These are phyloP conservation scores for Talaromyces nanjingensis DNA, from an alignment of 495 filamentous ascomycete genomes.

Conservation along the genomic window DNA sequence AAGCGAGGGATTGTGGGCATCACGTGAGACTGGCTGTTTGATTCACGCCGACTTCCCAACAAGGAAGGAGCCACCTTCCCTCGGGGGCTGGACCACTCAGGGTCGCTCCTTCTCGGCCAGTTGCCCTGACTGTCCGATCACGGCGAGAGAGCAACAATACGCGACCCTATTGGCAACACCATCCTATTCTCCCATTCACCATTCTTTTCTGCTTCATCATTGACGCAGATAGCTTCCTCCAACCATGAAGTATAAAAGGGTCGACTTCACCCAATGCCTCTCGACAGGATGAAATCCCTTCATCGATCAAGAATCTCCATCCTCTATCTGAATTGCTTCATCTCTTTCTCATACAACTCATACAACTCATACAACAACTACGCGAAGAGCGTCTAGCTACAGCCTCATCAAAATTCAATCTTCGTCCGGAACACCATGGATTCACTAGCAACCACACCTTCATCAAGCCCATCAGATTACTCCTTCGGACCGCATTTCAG, in stretches of 20 bases:
- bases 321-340: not conserved
- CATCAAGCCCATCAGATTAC: not conserved
- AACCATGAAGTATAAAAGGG: not conserved
- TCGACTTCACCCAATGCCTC: not conserved
- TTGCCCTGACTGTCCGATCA: not conserved
- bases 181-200: not conserved
- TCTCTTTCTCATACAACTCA: not conserved
- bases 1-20: not conserved
- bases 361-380: not conserved
- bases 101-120: not conserved
- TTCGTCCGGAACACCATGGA: not conserved
- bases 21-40: not conserved
- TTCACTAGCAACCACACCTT: not conserved
- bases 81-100: slow-evolving; percentile 1
- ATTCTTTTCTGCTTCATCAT: not conserved
- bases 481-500: not conserved
- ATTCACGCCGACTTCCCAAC: not conserved
- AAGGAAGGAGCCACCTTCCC: not conserved
- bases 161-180: not conserved
- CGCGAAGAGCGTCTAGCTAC: not conserved
- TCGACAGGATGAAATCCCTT: not conserved
- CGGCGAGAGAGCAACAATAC: not conserved
- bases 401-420: not conserved
- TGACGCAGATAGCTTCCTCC: not conserved
- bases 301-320: not conserved